Evolutionary conservation across 2,329 filamentous ascomycete species (phyloP), one percentile per base, ranked within the genome.

Genomic region (Sporothrix brasiliensis): DNA sequence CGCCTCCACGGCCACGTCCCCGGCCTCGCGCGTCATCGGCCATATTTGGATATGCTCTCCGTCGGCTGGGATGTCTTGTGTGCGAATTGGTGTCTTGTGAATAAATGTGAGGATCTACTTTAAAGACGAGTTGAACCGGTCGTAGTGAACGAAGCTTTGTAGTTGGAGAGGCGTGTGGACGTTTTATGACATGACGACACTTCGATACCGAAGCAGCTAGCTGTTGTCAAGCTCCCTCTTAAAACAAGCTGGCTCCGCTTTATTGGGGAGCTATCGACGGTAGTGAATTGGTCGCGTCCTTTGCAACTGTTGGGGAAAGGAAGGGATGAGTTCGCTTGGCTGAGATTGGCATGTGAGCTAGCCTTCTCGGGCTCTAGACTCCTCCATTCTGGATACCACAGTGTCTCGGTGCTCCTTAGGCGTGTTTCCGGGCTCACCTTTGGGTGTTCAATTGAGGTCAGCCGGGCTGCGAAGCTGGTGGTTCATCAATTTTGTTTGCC

Each of bases 1-100:
- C 69, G n/a, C 69, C 19, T 47, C 63, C 69, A 30, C 69, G 69
- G 69, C 69, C 63, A 13, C 69, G 65, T 19, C 69, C 69, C 47
- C 65, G 47, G 24, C 63, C 69, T 50, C 63, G 24, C 10, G 49
- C 49, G 34, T 70, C 65, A 39, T 70, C 69, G 16, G 69, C 52
- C 69, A 70, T 68, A n/a, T 19, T 61, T 41, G 41, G 16, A 27
- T 53, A 10, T 21, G n/a, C 13, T n/a, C 21, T 41, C 19, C n/a
- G 54, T 53, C 13, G 7, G 3, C 19, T 7, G 58, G 16, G 39
- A 27, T 39, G 39, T 47, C 13, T 27, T 10, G 39, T 10, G 5
- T 34, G 3, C 7, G 14, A 21, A 39, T 14, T 4, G 10, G 27
- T 19, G 13, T 7, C 16, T 47, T 63, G 13, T 27, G 13, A 4